Base-by-base conservation (phyloP, 306 rosid species). In the Morella rubra region DNA sequence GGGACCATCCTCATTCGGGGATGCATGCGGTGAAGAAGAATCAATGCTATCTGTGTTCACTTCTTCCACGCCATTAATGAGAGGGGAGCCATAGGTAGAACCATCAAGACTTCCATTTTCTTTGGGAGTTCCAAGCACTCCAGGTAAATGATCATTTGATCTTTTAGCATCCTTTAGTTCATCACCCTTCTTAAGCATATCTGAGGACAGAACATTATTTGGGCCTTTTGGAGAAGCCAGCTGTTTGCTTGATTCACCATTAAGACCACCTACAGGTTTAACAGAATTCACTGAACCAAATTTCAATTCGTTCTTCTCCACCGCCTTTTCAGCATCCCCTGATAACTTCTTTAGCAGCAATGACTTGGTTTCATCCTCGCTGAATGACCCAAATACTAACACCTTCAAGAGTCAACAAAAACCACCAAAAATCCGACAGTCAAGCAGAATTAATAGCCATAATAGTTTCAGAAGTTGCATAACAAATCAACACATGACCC, bases 291-390 rank as follows among this genome's bases (percentile, higher is more conserved):
- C 58, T 72, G 93, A 91, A 72, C 97, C 98, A 73, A 91, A 91
- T 80, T 85, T 96, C 75, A 90, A 81, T 40, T 81, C 82, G 22
- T 83, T 84, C 85, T 90, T 85, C 75, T 82, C 85, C 46, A 73
- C 84, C 5, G 87, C 72, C 78, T 84, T 91, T 75, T 82, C 86
- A 50, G 62, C 72, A 50, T 62, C 77, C 77, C 81, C 81, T 71
- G 85, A 66, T 50, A 87, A 81, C 83, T 82, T 80, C 62, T 81
- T 84, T 32, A 5, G 75, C 77, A 87, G 66, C 93, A 87, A 78
- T 47, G 91, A 87, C 76, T 44, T 89, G 45, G 96, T 91, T 85
- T 96, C 99, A 24, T 96, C 98, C 82, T 96, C 99, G 20, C 89
- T 80, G 78, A 96, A 96, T 53, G 99, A 92, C 73, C 99, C 99